Evolutionary conservation across 139 green algal species (phyloP).

Genomic region (Marvania coccoides): DNA sequence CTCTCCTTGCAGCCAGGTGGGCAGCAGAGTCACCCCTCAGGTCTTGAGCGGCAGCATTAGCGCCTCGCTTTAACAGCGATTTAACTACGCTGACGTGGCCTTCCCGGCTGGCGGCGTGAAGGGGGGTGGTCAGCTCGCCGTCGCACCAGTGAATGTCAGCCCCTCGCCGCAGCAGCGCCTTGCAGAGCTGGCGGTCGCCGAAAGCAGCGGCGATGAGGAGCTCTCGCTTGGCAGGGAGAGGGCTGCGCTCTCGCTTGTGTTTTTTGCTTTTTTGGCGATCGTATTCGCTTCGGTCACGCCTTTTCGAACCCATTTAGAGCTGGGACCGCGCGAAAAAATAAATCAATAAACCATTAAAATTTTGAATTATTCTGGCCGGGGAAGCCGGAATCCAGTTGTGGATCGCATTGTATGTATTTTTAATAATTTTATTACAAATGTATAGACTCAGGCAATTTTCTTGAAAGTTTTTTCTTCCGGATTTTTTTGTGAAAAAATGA

Average conservation of each 20-base stretch:
- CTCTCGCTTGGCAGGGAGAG: not conserved
- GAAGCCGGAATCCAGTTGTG: no score
- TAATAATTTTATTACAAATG: no score
- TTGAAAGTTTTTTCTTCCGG: no score
- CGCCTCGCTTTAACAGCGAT: slow-evolving; percentile 10
- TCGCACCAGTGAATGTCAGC: slow-evolving; percentile 13
- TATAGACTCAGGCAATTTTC: no score
- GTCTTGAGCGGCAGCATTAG: slow-evolving; percentile 22
- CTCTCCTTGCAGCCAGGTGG: slow-evolving; percentile 35
- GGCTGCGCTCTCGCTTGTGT: not conserved
- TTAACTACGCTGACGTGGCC: slow-evolving; percentile 7
- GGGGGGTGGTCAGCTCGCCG: slow-evolving; percentile 5
- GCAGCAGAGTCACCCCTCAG: slow-evolving; percentile 36
- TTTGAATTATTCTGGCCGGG: no score
- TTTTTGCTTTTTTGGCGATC: not conserved
- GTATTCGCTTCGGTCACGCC: not conserved
- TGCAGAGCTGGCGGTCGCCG: slow-evolving; percentile 6
- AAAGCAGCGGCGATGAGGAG: slow-evolving; percentile 14
- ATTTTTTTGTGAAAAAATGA: no score
- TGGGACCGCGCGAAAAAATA: not conserved
- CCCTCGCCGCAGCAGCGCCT: slow-evolving; percentile 1
- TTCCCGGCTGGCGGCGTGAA: slow-evolving; percentile 21
- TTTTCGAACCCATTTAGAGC: not conserved
- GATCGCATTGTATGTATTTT: no score
- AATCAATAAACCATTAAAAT: no score